phyloP scores from a whole-genome alignment of 345 rosid genomes.

The Populus ilicifolia region DNA sequence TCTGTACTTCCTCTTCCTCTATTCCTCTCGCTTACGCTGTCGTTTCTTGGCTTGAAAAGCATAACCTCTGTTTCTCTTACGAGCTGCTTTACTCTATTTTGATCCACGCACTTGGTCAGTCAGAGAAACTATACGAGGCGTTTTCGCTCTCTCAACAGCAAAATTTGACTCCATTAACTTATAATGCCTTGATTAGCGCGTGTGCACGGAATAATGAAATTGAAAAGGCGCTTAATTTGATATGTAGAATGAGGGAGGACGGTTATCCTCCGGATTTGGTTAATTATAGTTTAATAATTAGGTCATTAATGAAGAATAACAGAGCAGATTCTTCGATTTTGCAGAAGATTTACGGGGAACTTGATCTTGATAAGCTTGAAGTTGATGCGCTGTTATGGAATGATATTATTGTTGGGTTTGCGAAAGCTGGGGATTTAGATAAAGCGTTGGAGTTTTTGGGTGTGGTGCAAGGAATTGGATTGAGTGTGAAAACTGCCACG shows the following conservation, averaged over 20 bases:
- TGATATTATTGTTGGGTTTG: slow-evolving; percentile 79
- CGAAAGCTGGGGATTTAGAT: slow-evolving; percentile 68
- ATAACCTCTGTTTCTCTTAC: slow-evolving; percentile 90
- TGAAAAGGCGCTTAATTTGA: slow-evolving; percentile 80
- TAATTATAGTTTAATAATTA: slow-evolving; percentile 79
- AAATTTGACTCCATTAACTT: slow-evolving; percentile 73
- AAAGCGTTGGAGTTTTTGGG: slow-evolving; percentile 65
- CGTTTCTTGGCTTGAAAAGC: slow-evolving; percentile 82
- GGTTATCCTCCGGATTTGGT: slow-evolving; percentile 85
- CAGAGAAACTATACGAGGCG: slow-evolving; percentile 94
- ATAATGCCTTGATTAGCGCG: slow-evolving; percentile 86
- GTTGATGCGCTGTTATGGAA: slow-evolving; percentile 71
- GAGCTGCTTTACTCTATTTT: slow-evolving; percentile 89
- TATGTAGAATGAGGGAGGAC: slow-evolving; percentile 79
- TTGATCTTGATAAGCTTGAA: slow-evolving; percentile 71
- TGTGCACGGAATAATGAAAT: slow-evolving; percentile 80
- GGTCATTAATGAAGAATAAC: slow-evolving; percentile 59
- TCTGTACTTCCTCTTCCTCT: slow-evolving; percentile 54
- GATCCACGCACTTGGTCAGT: slow-evolving; percentile 88
- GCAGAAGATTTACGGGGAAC: slow-evolving; percentile 60
- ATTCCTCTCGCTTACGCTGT: slow-evolving; percentile 65
- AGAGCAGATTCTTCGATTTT: slow-evolving; percentile 61
- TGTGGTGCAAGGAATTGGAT: slow-evolving; percentile 66
- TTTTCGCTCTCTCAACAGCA: slow-evolving; percentile 78
- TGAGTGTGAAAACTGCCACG: slow-evolving; percentile 59